Percentiles rank a stretch among this genome's conserved stretches.
These are phyloP conservation scores for Ogataea hybrid DNA, from an alignment of 1,139 yeast genomes.

Conservation along the genomic window DNA sequence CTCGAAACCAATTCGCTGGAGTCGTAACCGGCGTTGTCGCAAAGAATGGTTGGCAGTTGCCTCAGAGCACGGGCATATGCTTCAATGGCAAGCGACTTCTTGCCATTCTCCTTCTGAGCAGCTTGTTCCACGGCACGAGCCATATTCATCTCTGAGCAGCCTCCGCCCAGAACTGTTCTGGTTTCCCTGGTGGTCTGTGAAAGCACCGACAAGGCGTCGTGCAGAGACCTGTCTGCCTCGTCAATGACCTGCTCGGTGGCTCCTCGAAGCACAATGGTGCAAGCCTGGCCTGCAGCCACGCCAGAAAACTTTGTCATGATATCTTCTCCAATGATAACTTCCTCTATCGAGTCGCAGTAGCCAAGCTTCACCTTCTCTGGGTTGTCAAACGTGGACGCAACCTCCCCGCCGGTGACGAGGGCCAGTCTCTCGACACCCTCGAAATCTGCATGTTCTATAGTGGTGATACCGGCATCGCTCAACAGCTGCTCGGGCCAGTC, in stretches of 20 bases:
- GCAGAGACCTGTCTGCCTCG: constrained; percentile 96
- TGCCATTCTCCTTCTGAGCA: constrained; percentile 92
- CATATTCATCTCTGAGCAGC: constrained; percentile 98
- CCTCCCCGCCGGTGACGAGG: constrained; percentile 97
- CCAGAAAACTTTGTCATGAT: constrained; percentile 87
- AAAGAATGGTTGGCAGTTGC: constrained; percentile 91
- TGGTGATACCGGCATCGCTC: constrained; percentile 81
- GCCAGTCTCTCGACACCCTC: constrained; percentile 98
- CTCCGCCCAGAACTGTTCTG: constrained; percentile 96
- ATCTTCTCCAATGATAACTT: constrained; percentile 89
- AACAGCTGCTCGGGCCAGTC: constrained; percentile 97
- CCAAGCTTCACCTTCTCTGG: constrained; percentile 88
- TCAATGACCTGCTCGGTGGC: constrained; percentile 95
- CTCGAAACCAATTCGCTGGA: constrained; percentile 90
- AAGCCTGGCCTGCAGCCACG: constrained; percentile 93
- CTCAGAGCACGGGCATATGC: constrained; percentile 92
- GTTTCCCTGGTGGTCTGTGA: constrained; percentile 95
- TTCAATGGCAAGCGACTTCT: constrained; percentile 91
- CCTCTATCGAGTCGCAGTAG: constrained; percentile 86
- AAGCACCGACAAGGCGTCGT: constrained; percentile 92
- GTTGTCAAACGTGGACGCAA: constrained; percentile 91
- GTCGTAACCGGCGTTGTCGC: constrained; percentile 97
- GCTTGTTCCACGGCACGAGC: constrained; percentile 95
- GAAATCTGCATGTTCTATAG: constrained; percentile 98
- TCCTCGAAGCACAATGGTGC: constrained; percentile 94